Evolutionary conservation across 495 filamentous ascomycete genomes (phyloP).

Genomic region (Neurospora sublineolata): DNA sequence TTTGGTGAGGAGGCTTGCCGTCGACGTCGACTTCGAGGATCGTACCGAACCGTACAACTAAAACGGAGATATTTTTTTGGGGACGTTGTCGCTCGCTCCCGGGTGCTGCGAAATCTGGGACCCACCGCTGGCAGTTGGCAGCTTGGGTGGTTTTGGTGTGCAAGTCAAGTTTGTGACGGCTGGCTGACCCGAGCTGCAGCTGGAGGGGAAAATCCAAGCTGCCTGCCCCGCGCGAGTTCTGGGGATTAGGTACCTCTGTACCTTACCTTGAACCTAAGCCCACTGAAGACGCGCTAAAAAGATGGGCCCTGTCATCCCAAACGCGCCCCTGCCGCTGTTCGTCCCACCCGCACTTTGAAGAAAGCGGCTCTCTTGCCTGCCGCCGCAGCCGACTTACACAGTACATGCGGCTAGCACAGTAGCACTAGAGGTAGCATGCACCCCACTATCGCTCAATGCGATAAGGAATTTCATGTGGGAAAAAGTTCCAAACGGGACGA

Average conservation of each 20-base stretch:
- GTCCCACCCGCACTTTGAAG: not conserved
- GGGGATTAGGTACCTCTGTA: not conserved
- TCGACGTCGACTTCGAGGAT: not conserved
- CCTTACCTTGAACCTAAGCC: not conserved
- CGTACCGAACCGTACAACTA: not conserved
- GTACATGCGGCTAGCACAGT: not conserved
- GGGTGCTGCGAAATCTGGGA: not conserved
- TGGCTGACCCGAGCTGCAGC: not conserved
- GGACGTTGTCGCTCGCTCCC: not conserved
- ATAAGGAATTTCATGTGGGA: not conserved
- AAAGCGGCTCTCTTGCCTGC: not conserved
- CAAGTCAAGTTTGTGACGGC: not conserved
- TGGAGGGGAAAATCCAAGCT: not conserved
- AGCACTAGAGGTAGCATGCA: not conserved
- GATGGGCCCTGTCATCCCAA: not conserved
- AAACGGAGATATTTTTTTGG: not conserved
- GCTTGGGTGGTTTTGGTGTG: not conserved
- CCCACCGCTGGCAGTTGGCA: not conserved
- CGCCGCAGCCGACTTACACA: not conserved
- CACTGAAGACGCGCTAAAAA: not conserved
- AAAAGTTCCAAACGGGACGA: not conserved
- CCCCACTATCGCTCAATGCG: not conserved
- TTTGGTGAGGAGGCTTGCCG: constrained; percentile 3
- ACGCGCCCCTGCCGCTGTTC: not conserved
- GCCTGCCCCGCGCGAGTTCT: not conserved